Conservation (phyloP, 768 basidiomycete genomes). For the Tulasnella sp. region DNA sequence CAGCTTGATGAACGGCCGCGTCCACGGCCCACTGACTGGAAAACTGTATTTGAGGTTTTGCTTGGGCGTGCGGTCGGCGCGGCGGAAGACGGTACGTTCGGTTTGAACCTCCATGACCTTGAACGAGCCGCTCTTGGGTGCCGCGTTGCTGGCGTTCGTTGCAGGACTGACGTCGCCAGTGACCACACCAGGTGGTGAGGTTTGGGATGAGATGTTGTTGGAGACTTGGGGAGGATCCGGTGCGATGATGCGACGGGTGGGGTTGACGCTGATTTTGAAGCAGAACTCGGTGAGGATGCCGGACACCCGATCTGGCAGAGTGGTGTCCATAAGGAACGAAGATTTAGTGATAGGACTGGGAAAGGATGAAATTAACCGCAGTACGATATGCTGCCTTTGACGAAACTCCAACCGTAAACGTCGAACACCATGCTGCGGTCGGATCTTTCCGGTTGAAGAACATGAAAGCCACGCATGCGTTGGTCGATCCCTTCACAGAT, state of each 20-base stretch:
- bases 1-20: too few relatives aligned
- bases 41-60: too few relatives aligned
- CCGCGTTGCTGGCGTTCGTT: not conserved
- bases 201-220: conserved; percentile 44
- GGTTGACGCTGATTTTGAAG: conserved; percentile 61
- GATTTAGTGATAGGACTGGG: not conserved
- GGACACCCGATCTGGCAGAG: conserved; percentile 75
- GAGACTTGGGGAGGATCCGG: conserved; percentile 47
- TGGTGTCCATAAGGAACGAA: conserved; percentile 29
- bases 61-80: too few relatives aligned
- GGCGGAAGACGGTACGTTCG: conserved; percentile 41
- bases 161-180: not conserved
- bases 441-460: conserved; percentile 80
- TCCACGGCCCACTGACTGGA: too few relatives aligned
- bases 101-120: conserved; percentile 36
- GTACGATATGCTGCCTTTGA: conserved; percentile 91
- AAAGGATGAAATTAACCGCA: conserved; percentile 53
- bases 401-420: conserved; percentile 98
- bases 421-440: conserved; percentile 88
- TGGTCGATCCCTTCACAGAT: conserved; percentile 97
- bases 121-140: conserved; percentile 40
- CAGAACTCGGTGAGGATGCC: conserved; percentile 90
- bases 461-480: conserved; percentile 94
- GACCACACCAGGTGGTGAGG: not conserved
- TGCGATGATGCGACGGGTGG: conserved; percentile 44